Percentiles rank a stretch among this genome's conserved stretches.
Conservation (phyloP, 306 rosid genomes). For the Quercus mongolica region DNA sequence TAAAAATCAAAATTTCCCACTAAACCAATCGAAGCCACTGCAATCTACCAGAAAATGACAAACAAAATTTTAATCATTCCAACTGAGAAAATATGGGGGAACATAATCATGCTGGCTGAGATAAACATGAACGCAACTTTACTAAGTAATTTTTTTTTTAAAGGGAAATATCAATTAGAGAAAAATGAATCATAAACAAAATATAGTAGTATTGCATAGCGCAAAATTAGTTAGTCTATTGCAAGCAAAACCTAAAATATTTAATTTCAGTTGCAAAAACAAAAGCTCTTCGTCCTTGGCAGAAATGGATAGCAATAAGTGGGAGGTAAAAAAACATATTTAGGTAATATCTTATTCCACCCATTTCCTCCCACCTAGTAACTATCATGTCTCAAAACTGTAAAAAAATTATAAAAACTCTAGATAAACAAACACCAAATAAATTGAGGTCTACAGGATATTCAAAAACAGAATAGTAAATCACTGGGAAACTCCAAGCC, state of each 20-base stretch:
- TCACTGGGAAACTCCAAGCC: constrained; percentile 82
- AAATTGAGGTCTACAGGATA: constrained; percentile 18
- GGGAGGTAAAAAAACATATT: background rate
- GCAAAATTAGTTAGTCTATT: too few relatives aligned
- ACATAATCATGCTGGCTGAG: too few relatives aligned
- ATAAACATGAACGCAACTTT: too few relatives aligned
- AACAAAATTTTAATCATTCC: too few relatives aligned
- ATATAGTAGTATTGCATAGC: constrained; percentile 2
- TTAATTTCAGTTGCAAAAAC: constrained; percentile 6
- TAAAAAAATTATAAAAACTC: constrained; percentile 19
- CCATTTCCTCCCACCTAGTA: constrained; percentile 16
- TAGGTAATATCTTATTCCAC: constrained; percentile 4
- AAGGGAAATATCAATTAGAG: background rate
- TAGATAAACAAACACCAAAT: constrained; percentile 15
- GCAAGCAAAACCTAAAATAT: constrained; percentile 9
- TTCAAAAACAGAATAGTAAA: constrained; percentile 1
- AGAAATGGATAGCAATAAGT: background rate
- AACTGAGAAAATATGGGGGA: too few relatives aligned
- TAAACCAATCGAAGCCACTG: too few relatives aligned
- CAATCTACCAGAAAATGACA: too few relatives aligned
- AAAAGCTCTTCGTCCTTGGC: constrained; percentile 1
- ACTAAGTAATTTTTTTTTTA: too few relatives aligned
- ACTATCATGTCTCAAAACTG: constrained; percentile 26
- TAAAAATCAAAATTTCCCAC: too few relatives aligned
- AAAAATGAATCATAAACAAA: background rate